These are phyloP conservation scores for Xerocomellus dryophilus DNA, from an alignment of 768 basidiomycete genomes.

Conservation along the genomic window DNA sequence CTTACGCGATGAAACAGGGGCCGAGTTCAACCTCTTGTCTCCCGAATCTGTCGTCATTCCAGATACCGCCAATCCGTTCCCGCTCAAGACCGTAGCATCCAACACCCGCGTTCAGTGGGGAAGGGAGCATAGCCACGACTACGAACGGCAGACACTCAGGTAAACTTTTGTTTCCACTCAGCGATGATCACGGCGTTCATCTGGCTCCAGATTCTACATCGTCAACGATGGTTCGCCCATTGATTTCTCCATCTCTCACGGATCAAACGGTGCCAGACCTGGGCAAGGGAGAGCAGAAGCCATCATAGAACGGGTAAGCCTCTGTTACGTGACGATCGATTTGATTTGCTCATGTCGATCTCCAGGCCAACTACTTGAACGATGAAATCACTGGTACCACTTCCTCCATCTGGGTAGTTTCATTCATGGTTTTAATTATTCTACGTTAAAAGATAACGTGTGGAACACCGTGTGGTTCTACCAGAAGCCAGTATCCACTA, in stretches of 20 bases:
- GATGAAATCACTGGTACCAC: neutral
- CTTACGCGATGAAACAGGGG: neutral
- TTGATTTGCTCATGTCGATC: neutral
- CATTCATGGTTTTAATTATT: neutral
- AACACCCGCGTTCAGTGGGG: conserved; percentile 4
- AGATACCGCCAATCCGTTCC: neutral
- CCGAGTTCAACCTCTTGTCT: conserved; percentile 12
- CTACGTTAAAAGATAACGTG: conserved; percentile 2
- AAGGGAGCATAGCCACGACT: neutral
- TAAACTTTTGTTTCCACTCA: neutral
- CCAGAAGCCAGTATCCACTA: neutral
- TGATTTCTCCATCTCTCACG: conserved; percentile 6
- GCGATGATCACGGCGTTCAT: neutral
- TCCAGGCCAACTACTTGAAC: neutral
- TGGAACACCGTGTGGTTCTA: conserved; percentile 13
- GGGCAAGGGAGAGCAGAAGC: neutral
- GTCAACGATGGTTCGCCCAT: conserved; percentile 8
- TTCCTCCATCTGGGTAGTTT: neutral
- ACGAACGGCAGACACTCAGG: conserved; percentile 3
- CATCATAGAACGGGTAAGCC: neutral
- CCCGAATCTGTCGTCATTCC: neutral
- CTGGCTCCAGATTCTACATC: neutral
- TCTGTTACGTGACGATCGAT: neutral
- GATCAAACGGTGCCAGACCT: neutral
- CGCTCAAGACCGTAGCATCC: neutral